Evolutionary conservation across 2,329 filamentous ascomycete species (phyloP).

Genomic region (Paracamarosporium sp.): DNA sequence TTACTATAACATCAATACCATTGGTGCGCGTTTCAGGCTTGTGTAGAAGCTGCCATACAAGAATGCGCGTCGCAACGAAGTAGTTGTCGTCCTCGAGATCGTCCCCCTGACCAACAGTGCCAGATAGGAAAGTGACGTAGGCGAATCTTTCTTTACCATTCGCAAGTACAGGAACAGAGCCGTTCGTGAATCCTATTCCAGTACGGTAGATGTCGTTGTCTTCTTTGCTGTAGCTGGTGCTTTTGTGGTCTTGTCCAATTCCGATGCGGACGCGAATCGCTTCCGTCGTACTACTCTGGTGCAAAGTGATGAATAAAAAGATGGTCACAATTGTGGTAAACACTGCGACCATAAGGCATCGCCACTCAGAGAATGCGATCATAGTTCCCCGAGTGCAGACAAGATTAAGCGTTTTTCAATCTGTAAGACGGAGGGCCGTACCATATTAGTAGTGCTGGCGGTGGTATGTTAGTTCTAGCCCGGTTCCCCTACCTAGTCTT

Average conservation of each 20-base stretch:
- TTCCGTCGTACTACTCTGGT: not conserved
- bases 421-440: not conserved
- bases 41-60: constrained; percentile 40
- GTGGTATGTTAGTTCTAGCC: not conserved
- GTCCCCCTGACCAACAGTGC: constrained; percentile 20
- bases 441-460: not conserved
- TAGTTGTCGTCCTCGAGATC: constrained; percentile 35
- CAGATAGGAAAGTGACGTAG: constrained; percentile 34
- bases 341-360: not conserved
- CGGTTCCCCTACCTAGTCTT: not conserved
- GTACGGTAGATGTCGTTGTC: constrained; percentile 1
- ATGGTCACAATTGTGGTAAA: not conserved
- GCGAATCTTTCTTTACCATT: constrained; percentile 24
- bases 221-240: not conserved
- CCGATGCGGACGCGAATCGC: not conserved
- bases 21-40: constrained; percentile 28
- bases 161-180: not conserved
- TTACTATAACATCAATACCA: constrained; percentile 32
- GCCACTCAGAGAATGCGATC: not conserved
- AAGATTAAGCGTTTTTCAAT: not conserved
- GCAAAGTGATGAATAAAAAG: not conserved
- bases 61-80: constrained; percentile 35
- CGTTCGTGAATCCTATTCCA: not conserved
- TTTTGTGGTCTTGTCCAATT: not conserved
- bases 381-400: not conserved